Percentiles rank a stretch among this genome's conserved stretches.
phyloP scores from a whole-genome alignment of 495 filamentous ascomycete species.

The Physcia stellaris region DNA sequence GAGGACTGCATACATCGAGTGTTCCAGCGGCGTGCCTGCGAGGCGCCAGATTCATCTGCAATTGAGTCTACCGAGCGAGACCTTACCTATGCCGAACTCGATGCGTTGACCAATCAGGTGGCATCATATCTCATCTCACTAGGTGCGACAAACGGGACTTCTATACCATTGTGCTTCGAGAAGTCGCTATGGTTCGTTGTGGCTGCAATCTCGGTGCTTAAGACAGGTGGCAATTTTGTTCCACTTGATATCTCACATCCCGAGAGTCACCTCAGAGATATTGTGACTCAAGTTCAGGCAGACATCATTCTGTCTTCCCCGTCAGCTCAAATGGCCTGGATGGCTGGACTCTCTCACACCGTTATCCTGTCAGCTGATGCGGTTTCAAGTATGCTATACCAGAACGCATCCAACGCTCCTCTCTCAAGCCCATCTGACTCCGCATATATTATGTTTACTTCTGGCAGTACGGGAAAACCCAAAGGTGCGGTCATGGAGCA shows the following conservation, averaged over 20 bases:
- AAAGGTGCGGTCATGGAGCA: constrained; percentile 37
- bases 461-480: constrained; percentile 36
- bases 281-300: too few relatives aligned
- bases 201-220: constrained; percentile 28
- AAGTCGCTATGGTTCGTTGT: constrained; percentile 30
- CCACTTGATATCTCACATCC: constrained; percentile 39
- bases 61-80: constrained; percentile 33
- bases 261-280: too few relatives aligned
- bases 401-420: too few relatives aligned
- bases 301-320: too few relatives aligned
- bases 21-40: constrained; percentile 6
- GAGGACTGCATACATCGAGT: constrained; percentile 13
- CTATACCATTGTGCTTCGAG: constrained; percentile 31
- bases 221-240: constrained; percentile 37
- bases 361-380: too few relatives aligned
- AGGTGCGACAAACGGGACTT: constrained; percentile 17
- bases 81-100: constrained; percentile 36
- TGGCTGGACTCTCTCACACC: too few relatives aligned
- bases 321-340: too few relatives aligned
- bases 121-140: constrained; percentile 24
- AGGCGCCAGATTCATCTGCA: constrained; percentile 12
- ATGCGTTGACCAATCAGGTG: constrained; percentile 22
- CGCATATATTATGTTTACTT: too few relatives aligned
- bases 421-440: too few relatives aligned
- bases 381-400: too few relatives aligned